phyloP scores from a whole-genome alignment of 106 monocot species.

The Triglochin maritima region DNA sequence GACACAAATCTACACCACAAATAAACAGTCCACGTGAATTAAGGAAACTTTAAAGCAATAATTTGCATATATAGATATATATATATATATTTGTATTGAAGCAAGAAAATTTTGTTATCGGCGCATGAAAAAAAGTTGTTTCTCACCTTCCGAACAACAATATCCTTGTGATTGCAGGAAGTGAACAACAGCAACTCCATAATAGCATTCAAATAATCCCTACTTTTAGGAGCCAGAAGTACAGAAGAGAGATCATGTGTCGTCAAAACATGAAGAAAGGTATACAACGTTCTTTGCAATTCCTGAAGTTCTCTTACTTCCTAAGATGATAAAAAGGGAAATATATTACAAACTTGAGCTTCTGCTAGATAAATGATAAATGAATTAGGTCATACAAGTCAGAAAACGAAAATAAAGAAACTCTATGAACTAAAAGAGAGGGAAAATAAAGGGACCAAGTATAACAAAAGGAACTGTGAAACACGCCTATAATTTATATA shows the following conservation, averaged over 20 bases:
- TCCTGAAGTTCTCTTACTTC: slow-evolving; percentile 93
- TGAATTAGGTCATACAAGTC: background rate
- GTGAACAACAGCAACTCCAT: slow-evolving; percentile 63
- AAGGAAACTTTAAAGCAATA: background rate
- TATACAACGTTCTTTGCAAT: slow-evolving; percentile 57
- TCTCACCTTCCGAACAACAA: slow-evolving; percentile 67
- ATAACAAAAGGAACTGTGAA: too few species aligned
- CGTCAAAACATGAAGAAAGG: slow-evolving; percentile 83
- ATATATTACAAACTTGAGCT: background rate
- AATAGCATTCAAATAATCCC: slow-evolving; percentile 44
- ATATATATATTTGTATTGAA: too few species aligned
- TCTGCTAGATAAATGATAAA: background rate
- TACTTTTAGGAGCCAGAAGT: slow-evolving; percentile 56
- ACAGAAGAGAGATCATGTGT: slow-evolving; percentile 72
- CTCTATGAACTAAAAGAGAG: too few species aligned
- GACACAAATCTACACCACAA: slow-evolving; percentile 52
- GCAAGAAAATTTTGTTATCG: too few species aligned
- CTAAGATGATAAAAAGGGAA: slow-evolving; percentile 15
- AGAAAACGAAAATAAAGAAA: too few species aligned
- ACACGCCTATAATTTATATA: too few species aligned
- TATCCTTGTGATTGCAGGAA: slow-evolving; percentile 77
- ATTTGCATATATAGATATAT: too few species aligned
- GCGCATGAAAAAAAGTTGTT: background rate
- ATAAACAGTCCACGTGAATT: background rate
- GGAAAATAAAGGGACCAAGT: too few species aligned